A percentile compares a stretch with the other conserved stretches of the same genome.
phyloP scores from a whole-genome alignment of 2,329 filamentous ascomycete genomes.

The Talaromyces sp. region DNA sequence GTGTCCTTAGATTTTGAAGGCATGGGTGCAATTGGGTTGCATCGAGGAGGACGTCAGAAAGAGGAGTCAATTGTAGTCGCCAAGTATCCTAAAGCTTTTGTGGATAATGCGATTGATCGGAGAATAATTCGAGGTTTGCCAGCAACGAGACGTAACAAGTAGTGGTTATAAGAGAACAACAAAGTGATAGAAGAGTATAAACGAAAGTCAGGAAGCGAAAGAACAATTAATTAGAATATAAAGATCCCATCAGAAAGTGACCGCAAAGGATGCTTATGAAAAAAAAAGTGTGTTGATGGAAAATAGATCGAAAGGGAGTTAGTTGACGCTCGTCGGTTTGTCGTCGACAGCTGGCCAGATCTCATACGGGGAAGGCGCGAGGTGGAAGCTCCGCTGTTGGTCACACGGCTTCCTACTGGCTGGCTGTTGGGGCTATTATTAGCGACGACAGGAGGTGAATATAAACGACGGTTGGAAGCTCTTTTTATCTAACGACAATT shows the following conservation, averaged over 20 bases:
- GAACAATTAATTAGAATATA: background rate
- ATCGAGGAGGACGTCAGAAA: background rate
- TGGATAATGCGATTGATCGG: slow-evolving; percentile 6
- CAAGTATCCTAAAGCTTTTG: background rate
- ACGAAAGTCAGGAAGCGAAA: slow-evolving; percentile 16
- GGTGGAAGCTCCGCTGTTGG: slow-evolving; percentile 1
- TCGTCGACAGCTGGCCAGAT: slow-evolving; percentile 22
- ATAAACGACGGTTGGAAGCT: background rate
- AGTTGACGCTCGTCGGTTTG: too few species aligned
- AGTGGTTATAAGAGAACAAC: slow-evolving; percentile 7
- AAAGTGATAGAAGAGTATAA: slow-evolving; percentile 1
- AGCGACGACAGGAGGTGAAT: background rate
- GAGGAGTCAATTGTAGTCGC: background rate
- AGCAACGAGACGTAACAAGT: slow-evolving; percentile 9
- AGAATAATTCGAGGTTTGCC: slow-evolving; percentile 1
- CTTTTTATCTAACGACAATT: background rate
- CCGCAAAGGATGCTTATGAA: slow-evolving; percentile 27
- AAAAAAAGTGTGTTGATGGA: slow-evolving; percentile 13
- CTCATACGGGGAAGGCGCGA: slow-evolving; percentile 5
- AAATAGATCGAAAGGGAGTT: slow-evolving; percentile 24
- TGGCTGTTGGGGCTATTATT: background rate
- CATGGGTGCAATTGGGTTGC: slow-evolving; percentile 26
- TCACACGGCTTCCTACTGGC: background rate
- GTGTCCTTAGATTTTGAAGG: slow-evolving; percentile 30
- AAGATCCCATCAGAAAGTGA: slow-evolving; percentile 9